Evolutionary conservation across 2,329 filamentous ascomycete species (phyloP).

Genomic region (Plectosphaerella sp.): DNA sequence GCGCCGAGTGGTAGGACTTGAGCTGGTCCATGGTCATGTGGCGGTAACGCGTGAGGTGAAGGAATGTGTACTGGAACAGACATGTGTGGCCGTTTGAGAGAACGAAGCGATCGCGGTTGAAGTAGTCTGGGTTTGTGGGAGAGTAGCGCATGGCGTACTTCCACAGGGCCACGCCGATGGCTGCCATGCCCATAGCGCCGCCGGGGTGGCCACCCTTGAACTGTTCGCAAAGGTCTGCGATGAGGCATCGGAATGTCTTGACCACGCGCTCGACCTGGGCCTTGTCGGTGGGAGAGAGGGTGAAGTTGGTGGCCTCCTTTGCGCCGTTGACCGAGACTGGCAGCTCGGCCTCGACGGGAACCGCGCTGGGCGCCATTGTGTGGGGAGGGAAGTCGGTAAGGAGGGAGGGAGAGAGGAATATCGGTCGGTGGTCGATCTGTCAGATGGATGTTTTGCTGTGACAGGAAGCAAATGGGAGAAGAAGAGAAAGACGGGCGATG

Average conservation of each 20-base stretch:
- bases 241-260: constrained; percentile 2
- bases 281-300: constrained; percentile 7
- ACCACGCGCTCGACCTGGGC: constrained; percentile 7
- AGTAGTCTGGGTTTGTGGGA: constrained; percentile 45
- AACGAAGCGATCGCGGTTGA: constrained; percentile 57
- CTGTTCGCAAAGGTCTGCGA: constrained; percentile 49
- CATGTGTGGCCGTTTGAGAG: constrained; percentile 52
- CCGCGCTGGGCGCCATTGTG: constrained; percentile 12
- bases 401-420: background rate
- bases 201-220: constrained; percentile 52
- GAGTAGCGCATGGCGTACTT: constrained; percentile 57
- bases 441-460: too few relatives aligned
- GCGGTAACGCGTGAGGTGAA: constrained; percentile 45
- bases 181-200: constrained; percentile 29
- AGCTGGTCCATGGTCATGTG: constrained; percentile 48
- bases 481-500: background rate
- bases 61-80: constrained; percentile 44
- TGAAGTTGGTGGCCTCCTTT: constrained; percentile 2
- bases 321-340: constrained; percentile 6
- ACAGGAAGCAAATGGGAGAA: background rate
- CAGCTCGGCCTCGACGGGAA: constrained; percentile 5
- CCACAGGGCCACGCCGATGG: constrained; percentile 39
- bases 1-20: constrained; percentile 35
- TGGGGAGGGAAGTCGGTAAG: background rate
- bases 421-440: background rate